Percentiles rank a stretch among this genome's conserved stretches.
phyloP scores from a whole-genome alignment of 352 stramenopile genomes.

The Phytophthora multivora region DNA sequence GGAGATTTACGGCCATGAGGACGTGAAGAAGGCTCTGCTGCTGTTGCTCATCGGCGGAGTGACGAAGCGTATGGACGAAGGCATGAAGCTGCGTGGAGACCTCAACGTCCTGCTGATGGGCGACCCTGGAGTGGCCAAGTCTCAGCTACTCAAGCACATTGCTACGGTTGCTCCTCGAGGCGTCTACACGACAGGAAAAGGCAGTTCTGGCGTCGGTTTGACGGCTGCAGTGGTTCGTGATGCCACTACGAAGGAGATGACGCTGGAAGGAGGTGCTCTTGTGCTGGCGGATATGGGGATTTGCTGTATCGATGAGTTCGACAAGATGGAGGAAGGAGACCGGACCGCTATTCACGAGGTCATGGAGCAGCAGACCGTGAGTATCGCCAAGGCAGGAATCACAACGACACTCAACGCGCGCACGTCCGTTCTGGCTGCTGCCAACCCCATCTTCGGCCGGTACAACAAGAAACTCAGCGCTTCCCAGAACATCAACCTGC shows the following conservation, averaged over 20 bases:
- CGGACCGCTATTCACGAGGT: conserved; percentile 99
- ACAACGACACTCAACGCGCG: conserved; percentile 97
- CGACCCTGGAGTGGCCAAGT: conserved; percentile 98
- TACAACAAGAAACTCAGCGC: conserved; percentile 88
- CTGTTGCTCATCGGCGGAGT: conserved; percentile 96
- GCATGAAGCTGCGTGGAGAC: conserved; percentile 98
- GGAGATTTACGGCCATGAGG: conserved; percentile 99
- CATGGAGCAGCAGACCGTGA: conserved; percentile 99
- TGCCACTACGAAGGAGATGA: conserved; percentile 94
- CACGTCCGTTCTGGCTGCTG: conserved; percentile 98
- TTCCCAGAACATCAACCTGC: conserved; percentile 99
- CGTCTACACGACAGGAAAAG: conserved; percentile 99
- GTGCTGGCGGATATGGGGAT: conserved; percentile 99
- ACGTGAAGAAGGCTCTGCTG: conserved; percentile 99
- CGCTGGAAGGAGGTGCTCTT: conserved; percentile 93
- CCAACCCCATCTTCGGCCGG: conserved; percentile 98
- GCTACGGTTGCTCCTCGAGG: conserved; percentile 94
- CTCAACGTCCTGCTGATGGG: conserved; percentile 99
- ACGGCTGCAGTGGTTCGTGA: conserved; percentile 98
- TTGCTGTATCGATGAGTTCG: conserved; percentile 99
- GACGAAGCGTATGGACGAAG: conserved; percentile 89
- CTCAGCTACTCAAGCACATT: conserved; percentile 99
- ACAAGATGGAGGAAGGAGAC: conserved; percentile 98
- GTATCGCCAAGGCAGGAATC: conserved; percentile 99
- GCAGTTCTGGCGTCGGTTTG: conserved; percentile 97